Evolutionary conservation across 768 basidiomycete genomes (phyloP).

Genomic region (Chalciporus piperatus): DNA sequence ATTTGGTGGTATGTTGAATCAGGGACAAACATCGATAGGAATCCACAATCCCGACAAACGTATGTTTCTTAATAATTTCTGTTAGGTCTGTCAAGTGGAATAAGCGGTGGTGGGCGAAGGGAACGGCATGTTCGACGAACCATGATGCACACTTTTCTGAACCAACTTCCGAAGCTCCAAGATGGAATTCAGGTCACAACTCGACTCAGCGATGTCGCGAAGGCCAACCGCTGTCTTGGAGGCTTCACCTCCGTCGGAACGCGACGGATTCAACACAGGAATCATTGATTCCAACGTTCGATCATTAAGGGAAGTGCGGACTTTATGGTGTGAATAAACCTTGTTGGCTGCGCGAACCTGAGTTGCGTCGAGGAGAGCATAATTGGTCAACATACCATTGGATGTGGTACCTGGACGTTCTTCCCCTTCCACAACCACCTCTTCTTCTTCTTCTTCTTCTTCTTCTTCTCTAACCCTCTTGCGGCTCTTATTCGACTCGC

Average conservation of each 20-base stretch:
- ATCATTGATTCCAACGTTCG: slow-evolving; percentile 97
- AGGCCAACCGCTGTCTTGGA: slow-evolving; percentile 28
- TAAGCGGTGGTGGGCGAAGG: not conserved
- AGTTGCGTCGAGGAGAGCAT: not conserved
- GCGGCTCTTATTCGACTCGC: slow-evolving; percentile 23
- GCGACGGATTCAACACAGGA: slow-evolving; percentile 57
- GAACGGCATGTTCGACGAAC: slow-evolving; percentile 41
- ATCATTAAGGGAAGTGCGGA: slow-evolving; percentile 82
- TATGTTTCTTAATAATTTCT: slow-evolving; percentile 83
- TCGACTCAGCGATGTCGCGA: slow-evolving; percentile 67
- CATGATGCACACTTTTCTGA: slow-evolving; percentile 60
- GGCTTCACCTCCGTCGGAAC: slow-evolving; percentile 29
- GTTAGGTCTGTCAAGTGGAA: slow-evolving; percentile 55
- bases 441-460: slow-evolving; percentile 30
- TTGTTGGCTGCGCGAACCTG: slow-evolving; percentile 38
- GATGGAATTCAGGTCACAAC: slow-evolving; percentile 76
- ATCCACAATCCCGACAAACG: slow-evolving; percentile 91
- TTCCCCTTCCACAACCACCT: slow-evolving; percentile 25
- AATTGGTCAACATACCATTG: slow-evolving; percentile 19
- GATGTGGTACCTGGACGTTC: slow-evolving; percentile 24
- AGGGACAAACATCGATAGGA: slow-evolving; percentile 68
- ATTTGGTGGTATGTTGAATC: slow-evolving; percentile 82
- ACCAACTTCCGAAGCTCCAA: slow-evolving; percentile 57
- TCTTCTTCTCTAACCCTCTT: slow-evolving; percentile 41
- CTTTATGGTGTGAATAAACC: slow-evolving; percentile 80